Percentiles rank a stretch among this genome's conserved stretches.
phyloP scores from a whole-genome alignment of 129 eudicot species.

The Chrysanthemum makinoi region DNA sequence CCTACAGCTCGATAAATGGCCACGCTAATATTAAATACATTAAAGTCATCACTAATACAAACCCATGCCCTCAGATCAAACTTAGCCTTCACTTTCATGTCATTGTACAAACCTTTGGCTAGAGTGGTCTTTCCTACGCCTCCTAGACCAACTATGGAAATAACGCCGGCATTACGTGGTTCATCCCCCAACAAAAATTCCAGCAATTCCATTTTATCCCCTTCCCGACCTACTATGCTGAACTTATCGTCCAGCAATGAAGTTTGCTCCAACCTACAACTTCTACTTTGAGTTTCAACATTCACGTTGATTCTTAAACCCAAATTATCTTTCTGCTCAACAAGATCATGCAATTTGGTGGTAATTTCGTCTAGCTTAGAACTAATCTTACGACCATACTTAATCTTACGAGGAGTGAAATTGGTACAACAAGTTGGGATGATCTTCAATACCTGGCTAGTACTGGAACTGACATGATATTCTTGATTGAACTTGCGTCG shows the following conservation, averaged over 20 bases:
- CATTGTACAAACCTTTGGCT: not conserved
- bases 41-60: not conserved
- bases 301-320: not conserved
- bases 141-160: no score
- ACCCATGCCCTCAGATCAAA: constrained; percentile 1
- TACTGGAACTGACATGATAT: not conserved
- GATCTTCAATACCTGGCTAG: not conserved
- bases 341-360: not conserved
- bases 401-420: no score
- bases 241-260: not conserved
- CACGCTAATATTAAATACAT: not conserved
- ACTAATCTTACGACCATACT: no score
- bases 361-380: no score
- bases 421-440: not conserved
- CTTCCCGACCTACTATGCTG: not conserved
- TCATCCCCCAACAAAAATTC: not conserved
- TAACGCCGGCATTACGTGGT: no score
- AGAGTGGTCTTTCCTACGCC: not conserved
- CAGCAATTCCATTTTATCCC: not conserved
- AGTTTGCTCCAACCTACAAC: not conserved
- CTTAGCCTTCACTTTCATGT: not conserved
- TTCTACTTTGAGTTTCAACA: not conserved
- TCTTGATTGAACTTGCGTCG: not conserved
- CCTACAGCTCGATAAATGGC: not conserved
- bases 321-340: not conserved